A percentile compares a stretch with the other conserved stretches of the same genome.
phyloP scores from a whole-genome alignment of 192 early-diverging fungal species.

The Podila epigama region DNA sequence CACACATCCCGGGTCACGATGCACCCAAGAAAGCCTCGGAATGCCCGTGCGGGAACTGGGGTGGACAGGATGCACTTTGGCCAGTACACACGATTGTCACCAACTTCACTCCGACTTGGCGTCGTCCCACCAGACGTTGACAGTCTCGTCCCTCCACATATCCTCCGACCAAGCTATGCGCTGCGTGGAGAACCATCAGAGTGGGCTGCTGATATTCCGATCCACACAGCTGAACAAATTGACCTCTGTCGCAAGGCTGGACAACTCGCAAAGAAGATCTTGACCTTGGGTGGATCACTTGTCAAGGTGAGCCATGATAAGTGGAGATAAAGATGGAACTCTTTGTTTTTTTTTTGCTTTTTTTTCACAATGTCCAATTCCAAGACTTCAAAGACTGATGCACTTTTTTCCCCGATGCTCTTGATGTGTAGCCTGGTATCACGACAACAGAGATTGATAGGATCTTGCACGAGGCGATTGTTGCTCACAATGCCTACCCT shows the following conservation, averaged over 20 bases:
- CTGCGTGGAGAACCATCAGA: slow-evolving; percentile 55
- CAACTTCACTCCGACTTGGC: slow-evolving; percentile 22
- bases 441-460: slow-evolving; percentile 97
- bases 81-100: slow-evolving; percentile 35
- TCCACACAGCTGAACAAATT: slow-evolving; percentile 45
- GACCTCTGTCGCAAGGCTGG: slow-evolving; percentile 57
- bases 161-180: slow-evolving; percentile 67
- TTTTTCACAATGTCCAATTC: neutral
- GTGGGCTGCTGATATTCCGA: slow-evolving; percentile 55
- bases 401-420: slow-evolving; percentile 59
- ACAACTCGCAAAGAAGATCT: slow-evolving; percentile 63
- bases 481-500: slow-evolving; percentile 91
- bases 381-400: neutral
- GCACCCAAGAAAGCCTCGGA: slow-evolving; percentile 25
- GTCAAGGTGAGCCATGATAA: slow-evolving; percentile 42
- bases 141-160: slow-evolving; percentile 48
- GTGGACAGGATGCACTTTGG: slow-evolving; percentile 34
- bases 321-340: neutral
- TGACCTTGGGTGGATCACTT: slow-evolving; percentile 61
- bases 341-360: no score
- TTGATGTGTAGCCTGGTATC: slow-evolving; percentile 59
- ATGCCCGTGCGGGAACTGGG: slow-evolving; percentile 18
- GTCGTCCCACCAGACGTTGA: slow-evolving; percentile 31
- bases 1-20: neutral
- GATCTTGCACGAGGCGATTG: slow-evolving; percentile 91